phyloP scores from a whole-genome alignment of 2,329 filamentous ascomycete genomes.

The Moelleriella libera region DNA sequence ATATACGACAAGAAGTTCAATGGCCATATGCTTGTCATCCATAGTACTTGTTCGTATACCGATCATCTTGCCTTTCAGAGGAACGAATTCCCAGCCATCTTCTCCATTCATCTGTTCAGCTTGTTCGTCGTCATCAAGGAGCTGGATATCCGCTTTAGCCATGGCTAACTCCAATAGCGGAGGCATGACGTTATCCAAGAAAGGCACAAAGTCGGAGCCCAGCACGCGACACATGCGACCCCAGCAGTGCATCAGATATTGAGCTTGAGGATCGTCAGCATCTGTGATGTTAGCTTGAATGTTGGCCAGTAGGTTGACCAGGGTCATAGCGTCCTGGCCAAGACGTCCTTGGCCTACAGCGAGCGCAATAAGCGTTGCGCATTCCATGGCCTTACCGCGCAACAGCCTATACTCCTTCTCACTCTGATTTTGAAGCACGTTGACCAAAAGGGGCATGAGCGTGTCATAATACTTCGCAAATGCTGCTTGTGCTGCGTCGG shows the following conservation, averaged over 20 bases:
- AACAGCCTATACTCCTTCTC: conserved; percentile 87
- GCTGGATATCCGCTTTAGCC: conserved; percentile 92
- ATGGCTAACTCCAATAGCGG: conserved; percentile 81
- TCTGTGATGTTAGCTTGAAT: conserved; percentile 84
- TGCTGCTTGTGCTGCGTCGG: conserved; percentile 91
- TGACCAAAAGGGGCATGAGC: conserved; percentile 88
- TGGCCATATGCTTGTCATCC: conserved; percentile 99
- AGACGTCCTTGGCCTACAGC: conserved; percentile 91
- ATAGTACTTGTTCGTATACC: conserved; percentile 94
- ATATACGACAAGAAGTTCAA: conserved; percentile 94
- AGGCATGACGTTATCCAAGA: conserved; percentile 85
- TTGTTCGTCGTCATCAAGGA: conserved; percentile 89
- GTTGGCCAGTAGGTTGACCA: conserved; percentile 75
- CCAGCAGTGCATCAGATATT: conserved; percentile 98
- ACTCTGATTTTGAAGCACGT: conserved; percentile 76
- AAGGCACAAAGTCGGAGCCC: conserved; percentile 80
- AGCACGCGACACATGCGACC: conserved; percentile 96
- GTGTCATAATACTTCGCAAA: conserved; percentile 94
- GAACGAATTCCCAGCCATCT: conserved; percentile 94
- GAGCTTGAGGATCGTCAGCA: conserved; percentile 85
- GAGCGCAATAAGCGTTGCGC: conserved; percentile 86
- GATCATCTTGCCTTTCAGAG: conserved; percentile 94
- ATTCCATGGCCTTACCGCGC: conserved; percentile 97
- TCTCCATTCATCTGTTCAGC: conserved; percentile 86
- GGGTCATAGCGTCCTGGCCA: conserved; percentile 69